phyloP scores from a whole-genome alignment of 148 eudicot genomes.

The Rhododendron griersonianum region DNA sequence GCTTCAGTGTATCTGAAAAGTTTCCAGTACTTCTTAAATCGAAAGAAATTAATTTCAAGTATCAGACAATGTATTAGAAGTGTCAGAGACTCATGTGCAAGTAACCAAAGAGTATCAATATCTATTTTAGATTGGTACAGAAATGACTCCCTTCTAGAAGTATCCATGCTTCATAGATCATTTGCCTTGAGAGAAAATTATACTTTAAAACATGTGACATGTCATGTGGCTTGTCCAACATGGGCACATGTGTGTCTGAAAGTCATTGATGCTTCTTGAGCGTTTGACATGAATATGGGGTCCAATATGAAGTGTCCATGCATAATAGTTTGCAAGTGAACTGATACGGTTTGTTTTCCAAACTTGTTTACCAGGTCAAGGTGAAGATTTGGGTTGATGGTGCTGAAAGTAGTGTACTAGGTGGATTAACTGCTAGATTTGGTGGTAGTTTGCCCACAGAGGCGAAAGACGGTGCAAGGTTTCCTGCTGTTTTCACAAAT shows the following conservation, averaged over 20 bases:
- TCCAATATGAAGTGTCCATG: not conserved
- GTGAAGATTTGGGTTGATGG: slow-evolving; percentile 67
- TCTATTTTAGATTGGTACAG: not conserved
- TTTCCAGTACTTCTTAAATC: not conserved
- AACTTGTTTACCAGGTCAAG: slow-evolving; percentile 47
- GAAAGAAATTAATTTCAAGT: not conserved
- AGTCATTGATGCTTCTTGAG: not conserved
- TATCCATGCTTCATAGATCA: not conserved
- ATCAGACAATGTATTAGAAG: not conserved
- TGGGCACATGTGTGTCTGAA: not conserved
- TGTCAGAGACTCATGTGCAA: not conserved
- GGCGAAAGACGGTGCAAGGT: slow-evolving; percentile 33
- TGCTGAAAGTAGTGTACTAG: slow-evolving; percentile 34
- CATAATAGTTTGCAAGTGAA: not conserved
- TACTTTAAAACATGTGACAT: not conserved
- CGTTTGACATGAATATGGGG: not conserved
- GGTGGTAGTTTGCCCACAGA: slow-evolving; percentile 52
- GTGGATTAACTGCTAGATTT: slow-evolving; percentile 62
- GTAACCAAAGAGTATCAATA: not conserved
- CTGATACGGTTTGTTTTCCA: not conserved
- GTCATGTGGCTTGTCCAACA: not conserved
- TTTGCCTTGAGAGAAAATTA: not conserved
- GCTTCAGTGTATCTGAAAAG: not conserved
- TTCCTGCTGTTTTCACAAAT: slow-evolving; percentile 33
- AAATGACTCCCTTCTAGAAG: not conserved